phyloP scores from a whole-genome alignment of 176 grass and related monocot genomes.

The Saccharum officinarum region DNA sequence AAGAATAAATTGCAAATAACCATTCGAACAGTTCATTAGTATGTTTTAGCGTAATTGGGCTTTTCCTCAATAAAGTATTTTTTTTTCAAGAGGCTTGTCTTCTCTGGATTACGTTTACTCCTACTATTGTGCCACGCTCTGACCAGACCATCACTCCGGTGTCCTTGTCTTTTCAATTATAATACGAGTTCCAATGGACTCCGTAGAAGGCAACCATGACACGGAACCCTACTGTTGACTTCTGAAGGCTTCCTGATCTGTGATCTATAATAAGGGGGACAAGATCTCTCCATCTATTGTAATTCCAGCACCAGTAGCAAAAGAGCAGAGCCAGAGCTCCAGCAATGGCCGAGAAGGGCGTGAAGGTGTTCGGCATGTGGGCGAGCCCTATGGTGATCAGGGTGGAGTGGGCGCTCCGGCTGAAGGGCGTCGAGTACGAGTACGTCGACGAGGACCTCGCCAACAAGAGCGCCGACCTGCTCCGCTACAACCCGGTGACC shows the following conservation, averaged over 20 bases:
- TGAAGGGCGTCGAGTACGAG: slow-evolving; percentile 63
- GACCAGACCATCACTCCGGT: background rate
- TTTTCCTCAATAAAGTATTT: background rate
- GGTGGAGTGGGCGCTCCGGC: slow-evolving; percentile 62
- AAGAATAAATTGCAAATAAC: background rate
- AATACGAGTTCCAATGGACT: background rate
- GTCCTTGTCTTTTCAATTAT: background rate
- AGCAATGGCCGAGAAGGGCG: slow-evolving; percentile 58
- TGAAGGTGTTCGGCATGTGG: slow-evolving; percentile 63
- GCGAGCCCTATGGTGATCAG: slow-evolving; percentile 46
- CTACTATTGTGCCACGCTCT: background rate
- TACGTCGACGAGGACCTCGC: slow-evolving; percentile 56
- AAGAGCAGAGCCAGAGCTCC: background rate
- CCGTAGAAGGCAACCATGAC: slow-evolving; percentile 7
- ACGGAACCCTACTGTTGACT: slow-evolving; percentile 23
- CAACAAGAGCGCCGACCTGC: slow-evolving; percentile 61
- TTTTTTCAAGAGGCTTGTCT: background rate
- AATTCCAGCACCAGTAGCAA: background rate
- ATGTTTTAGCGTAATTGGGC: background rate
- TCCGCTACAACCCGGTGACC: slow-evolving; percentile 58
- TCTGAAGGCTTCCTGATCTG: background rate
- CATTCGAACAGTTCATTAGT: background rate
- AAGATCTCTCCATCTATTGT: background rate
- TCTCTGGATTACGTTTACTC: background rate
- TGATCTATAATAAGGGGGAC: background rate